Percentiles rank a stretch among this genome's conserved stretches.
Evolutionary conservation across 148 eudicot genomes (phyloP).

Genomic region (Silene uniflora): DNA sequence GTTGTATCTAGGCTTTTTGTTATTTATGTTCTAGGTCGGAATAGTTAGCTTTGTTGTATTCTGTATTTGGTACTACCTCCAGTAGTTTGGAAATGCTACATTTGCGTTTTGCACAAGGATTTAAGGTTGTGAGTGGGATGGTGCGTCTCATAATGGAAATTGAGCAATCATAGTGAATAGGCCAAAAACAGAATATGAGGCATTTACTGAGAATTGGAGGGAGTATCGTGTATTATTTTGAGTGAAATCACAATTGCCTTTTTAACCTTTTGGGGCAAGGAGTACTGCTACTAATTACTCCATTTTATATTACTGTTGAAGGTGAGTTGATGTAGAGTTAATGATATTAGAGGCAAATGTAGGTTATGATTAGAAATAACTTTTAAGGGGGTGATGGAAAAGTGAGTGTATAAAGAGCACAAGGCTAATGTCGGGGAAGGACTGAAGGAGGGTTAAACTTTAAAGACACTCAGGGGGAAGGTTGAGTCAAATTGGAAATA

Average conservation of each 20-base stretch:
- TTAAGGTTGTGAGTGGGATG: no score
- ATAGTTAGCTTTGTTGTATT: not conserved
- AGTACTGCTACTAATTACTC: no score
- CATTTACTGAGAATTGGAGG: no score
- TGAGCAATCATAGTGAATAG: no score
- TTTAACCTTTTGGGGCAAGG: not conserved
- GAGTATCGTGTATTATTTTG: not conserved
- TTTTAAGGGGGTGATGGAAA: not conserved
- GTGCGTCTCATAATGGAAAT: no score
- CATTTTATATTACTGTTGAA: no score
- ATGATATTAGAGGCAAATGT: not conserved
- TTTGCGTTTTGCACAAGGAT: no score
- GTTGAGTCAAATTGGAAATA: not conserved
- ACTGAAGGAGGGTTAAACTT: not conserved
- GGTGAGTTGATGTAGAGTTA: not conserved
- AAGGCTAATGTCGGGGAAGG: not conserved
- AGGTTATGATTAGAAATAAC: not conserved
- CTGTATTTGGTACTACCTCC: no score
- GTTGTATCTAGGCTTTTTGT: not conserved
- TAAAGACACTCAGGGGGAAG: not conserved
- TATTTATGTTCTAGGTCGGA: not conserved
- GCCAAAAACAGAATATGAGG: no score
- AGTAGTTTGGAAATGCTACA: no score
- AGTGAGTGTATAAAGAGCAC: not conserved
- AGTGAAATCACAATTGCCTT: no score